Percentiles rank a stretch among this genome's conserved stretches.
Evolutionary conservation across 2,329 filamentous ascomycete species (phyloP).

Genomic region (Shiraia sp.): DNA sequence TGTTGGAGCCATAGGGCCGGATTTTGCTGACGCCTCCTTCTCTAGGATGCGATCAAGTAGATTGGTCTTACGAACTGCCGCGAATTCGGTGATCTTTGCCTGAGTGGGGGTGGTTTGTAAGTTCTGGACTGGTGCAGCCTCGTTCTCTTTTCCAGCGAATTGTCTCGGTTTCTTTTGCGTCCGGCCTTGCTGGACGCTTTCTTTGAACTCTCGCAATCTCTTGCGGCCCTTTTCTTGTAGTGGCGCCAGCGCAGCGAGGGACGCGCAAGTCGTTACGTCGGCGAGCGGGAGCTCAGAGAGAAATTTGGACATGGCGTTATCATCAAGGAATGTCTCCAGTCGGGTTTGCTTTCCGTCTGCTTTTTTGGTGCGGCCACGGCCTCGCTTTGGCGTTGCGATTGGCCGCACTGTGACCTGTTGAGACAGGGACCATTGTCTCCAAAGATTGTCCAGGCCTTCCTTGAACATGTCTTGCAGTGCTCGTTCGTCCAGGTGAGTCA

Average conservation of each 20-base stretch:
- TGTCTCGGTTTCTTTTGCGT: constrained; percentile 35
- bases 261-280: constrained; percentile 57
- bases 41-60: constrained; percentile 57
- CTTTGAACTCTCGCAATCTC: constrained; percentile 70
- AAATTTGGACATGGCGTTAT: constrained; percentile 51
- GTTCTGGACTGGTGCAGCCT: constrained; percentile 10
- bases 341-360: constrained; percentile 44
- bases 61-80: constrained; percentile 48
- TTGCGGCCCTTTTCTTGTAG: constrained; percentile 68
- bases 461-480: constrained; percentile 57
- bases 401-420: constrained; percentile 28
- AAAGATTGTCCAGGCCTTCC: constrained; percentile 50
- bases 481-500: constrained; percentile 49
- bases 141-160: constrained; percentile 38
- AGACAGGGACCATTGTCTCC: constrained; percentile 46
- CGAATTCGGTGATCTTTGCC: constrained; percentile 44
- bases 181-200: constrained; percentile 53
- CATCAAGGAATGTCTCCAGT: constrained; percentile 52
- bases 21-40: constrained; percentile 50
- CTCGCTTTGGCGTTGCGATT: constrained; percentile 41
- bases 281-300: constrained; percentile 61
- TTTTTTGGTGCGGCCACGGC: constrained; percentile 39
- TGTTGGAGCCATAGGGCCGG: constrained; percentile 44
- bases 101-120: constrained; percentile 27
- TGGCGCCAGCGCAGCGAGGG: constrained; percentile 58